A percentile compares a stretch with the other conserved stretches of the same genome.
phyloP scores from a whole-genome alignment of 768 basidiomycete species.

The Clitopilus passeckerianus region DNA sequence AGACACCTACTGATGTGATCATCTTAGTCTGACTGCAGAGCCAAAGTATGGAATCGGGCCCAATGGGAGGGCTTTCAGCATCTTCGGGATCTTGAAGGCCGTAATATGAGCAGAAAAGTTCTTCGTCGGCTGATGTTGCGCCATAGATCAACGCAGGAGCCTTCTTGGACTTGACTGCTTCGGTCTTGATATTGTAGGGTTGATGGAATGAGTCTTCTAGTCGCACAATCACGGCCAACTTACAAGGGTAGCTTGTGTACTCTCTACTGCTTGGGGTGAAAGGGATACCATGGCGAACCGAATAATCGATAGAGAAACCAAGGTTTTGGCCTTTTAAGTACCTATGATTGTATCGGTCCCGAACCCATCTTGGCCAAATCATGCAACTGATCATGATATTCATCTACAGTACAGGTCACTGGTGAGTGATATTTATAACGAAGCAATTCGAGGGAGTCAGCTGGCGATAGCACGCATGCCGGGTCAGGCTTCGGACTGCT shows the following conservation, averaged over 20 bases:
- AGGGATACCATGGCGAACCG: neutral
- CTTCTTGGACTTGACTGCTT: slow-evolving; percentile 11
- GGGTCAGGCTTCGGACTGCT: too few species aligned
- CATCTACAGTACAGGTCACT: neutral
- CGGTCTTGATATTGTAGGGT: neutral
- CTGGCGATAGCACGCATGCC: too few species aligned
- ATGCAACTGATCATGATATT: neutral
- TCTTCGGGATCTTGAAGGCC: slow-evolving; percentile 18
- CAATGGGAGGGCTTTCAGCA: slow-evolving; percentile 15
- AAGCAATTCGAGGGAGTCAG: too few species aligned
- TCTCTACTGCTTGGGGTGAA: neutral
- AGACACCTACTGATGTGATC: slow-evolving; percentile 21
- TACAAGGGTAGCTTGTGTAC: neutral
- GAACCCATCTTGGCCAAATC: too few species aligned
- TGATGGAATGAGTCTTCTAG: neutral
- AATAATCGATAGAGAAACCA: neutral
- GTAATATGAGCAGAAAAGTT: slow-evolving; percentile 18
- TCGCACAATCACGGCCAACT: neutral
- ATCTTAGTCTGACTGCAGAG: slow-evolving; percentile 33
- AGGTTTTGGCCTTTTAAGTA: too few species aligned
- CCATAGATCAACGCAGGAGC: slow-evolving; percentile 23
- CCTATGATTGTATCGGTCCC: too few species aligned
- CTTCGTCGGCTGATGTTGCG: slow-evolving; percentile 18
- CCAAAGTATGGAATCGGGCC: slow-evolving; percentile 25
- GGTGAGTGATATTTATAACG: too few species aligned